Percentiles rank a stretch among this genome's conserved stretches.
Conservation (phyloP, 2,329 filamentous ascomycete species). For the Plectosphaerella sp. region DNA sequence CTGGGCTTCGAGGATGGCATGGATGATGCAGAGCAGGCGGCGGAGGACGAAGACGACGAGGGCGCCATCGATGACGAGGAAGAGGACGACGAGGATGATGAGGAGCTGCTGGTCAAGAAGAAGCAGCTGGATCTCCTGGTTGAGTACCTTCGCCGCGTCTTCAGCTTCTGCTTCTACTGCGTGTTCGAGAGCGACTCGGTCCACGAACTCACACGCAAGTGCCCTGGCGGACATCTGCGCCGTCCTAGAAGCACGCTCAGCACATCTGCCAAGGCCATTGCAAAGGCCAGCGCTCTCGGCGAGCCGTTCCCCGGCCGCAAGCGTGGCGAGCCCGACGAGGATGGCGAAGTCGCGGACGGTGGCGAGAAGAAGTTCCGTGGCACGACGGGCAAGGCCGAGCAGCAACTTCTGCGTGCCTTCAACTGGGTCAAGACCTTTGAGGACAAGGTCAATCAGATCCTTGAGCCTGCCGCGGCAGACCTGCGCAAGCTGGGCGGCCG, state of each 20-base stretch:
- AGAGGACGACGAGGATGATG: conserved; percentile 80
- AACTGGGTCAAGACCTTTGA: conserved; percentile 99
- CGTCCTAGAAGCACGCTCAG: conserved; percentile 84
- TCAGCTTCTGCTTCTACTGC: conserved; percentile 99
- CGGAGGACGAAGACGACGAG: conserved; percentile 67
- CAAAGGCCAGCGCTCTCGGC: conserved; percentile 76
- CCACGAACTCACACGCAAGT: conserved; percentile 92
- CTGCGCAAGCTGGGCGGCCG: conserved; percentile 88
- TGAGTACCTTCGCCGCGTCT: conserved; percentile 92
- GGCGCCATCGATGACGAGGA: conserved; percentile 78
- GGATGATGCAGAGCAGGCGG: conserved; percentile 59
- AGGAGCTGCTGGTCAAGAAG: conserved; percentile 86
- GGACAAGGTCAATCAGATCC: conserved; percentile 88
- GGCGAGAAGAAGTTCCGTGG: conserved; percentile 71
- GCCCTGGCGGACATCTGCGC: conserved; percentile 92
- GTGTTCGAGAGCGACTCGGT: conserved; percentile 98
- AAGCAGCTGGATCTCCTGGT: conserved; percentile 95
- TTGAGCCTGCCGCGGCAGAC: conserved; percentile 85
- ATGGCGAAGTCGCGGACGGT: conserved; percentile 55
- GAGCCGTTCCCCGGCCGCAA: conserved; percentile 83
- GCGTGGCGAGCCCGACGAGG: conserved; percentile 59
- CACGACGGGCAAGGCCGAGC: conserved; percentile 71
- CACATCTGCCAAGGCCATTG: conserved; percentile 76
- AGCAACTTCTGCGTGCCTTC: conserved; percentile 89
- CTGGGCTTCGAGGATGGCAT: conserved; percentile 57